Conservation (phyloP, 805 yeast genomes). For the Ogataea minuta region DNA sequence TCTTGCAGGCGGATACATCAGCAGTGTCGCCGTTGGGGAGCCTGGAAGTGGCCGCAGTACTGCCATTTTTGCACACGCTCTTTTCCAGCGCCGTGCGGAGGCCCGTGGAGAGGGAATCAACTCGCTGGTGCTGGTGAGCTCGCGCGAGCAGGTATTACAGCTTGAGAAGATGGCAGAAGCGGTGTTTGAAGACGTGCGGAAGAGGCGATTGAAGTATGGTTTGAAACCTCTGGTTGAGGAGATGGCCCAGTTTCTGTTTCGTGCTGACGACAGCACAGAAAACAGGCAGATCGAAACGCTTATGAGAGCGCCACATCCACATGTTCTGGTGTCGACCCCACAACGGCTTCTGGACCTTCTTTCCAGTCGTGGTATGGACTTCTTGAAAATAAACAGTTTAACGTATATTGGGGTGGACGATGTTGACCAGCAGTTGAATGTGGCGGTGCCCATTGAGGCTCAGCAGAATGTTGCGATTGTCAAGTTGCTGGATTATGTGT, state of each 20-base stretch:
- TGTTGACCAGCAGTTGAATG: slow-evolving; percentile 32
- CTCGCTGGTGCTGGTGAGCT: slow-evolving; percentile 32
- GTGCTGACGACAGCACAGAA: slow-evolving; percentile 28
- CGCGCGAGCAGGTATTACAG: slow-evolving; percentile 27
- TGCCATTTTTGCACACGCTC: slow-evolving; percentile 28
- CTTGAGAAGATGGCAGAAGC: slow-evolving; percentile 19
- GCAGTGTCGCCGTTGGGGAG: slow-evolving; percentile 33
- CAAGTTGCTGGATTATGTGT: slow-evolving; percentile 31
- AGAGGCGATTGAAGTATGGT: background rate
- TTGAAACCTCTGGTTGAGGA: background rate
- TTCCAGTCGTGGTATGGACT: slow-evolving; percentile 34
- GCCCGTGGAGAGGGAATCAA: slow-evolving; percentile 29
- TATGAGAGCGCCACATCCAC: slow-evolving; percentile 28
- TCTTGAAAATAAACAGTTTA: slow-evolving; percentile 27
- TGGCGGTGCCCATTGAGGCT: slow-evolving; percentile 14
- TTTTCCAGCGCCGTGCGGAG: slow-evolving; percentile 23
- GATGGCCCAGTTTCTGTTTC: slow-evolving; percentile 33
- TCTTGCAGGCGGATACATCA: slow-evolving; percentile 24
- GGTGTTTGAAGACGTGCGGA: slow-evolving; percentile 11
- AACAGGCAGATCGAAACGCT: slow-evolving; percentile 24
- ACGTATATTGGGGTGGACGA: slow-evolving; percentile 35
- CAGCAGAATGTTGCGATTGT: slow-evolving; percentile 30
- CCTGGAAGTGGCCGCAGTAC: slow-evolving; percentile 33
- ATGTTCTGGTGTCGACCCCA: slow-evolving; percentile 35
- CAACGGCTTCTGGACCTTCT: slow-evolving; percentile 36